Percentiles rank a stretch among this genome's conserved stretches.
phyloP scores from a whole-genome alignment of 345 rosid genomes.

The Cardamine chenopodiifolia region DNA sequence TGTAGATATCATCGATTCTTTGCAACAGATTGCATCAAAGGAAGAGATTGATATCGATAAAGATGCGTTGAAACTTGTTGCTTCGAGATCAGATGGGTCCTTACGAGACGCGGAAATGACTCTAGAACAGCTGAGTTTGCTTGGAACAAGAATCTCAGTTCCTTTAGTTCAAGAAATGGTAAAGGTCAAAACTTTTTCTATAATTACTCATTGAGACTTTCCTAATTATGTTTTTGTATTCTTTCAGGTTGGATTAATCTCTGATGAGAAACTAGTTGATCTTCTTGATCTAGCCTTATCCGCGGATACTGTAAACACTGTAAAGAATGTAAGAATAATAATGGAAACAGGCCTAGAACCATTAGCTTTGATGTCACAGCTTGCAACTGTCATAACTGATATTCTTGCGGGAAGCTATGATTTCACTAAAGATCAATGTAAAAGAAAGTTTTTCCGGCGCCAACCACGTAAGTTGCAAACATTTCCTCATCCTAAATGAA shows the following conservation, averaged over 20 bases:
- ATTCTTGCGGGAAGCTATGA: conserved; percentile 92
- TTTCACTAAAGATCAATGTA: conserved; percentile 65
- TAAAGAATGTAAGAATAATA: conserved; percentile 81
- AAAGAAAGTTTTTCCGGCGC: conserved; percentile 77
- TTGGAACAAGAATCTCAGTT: conserved; percentile 84
- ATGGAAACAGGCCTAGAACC: conserved; percentile 98
- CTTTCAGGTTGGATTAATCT: conserved; percentile 86
- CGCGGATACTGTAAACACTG: conserved; percentile 97
- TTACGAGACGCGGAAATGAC: conserved; percentile 97
- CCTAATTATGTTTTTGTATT: conserved; percentile 29
- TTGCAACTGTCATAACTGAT: conserved; percentile 95
- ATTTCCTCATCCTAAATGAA: neutral
- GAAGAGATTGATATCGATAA: conserved; percentile 74
- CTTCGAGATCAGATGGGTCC: conserved; percentile 97
- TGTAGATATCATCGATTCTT: conserved; percentile 72
- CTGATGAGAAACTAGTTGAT: conserved; percentile 95
- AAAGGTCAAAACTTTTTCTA: conserved; percentile 26
- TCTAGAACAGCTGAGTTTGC: conserved; percentile 86
- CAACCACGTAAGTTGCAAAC: conserved; percentile 68
- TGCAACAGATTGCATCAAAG: conserved; percentile 75
- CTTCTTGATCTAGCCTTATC: conserved; percentile 99
- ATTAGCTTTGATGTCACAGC: conserved; percentile 95
- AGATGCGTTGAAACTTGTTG: conserved; percentile 86
- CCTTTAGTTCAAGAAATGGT: conserved; percentile 96
- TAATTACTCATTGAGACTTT: neutral